A percentile compares a stretch with the other conserved stretches of the same genome.
Conservation (phyloP, 257 asterid species). For the Capsicum rhomboideum region DNA sequence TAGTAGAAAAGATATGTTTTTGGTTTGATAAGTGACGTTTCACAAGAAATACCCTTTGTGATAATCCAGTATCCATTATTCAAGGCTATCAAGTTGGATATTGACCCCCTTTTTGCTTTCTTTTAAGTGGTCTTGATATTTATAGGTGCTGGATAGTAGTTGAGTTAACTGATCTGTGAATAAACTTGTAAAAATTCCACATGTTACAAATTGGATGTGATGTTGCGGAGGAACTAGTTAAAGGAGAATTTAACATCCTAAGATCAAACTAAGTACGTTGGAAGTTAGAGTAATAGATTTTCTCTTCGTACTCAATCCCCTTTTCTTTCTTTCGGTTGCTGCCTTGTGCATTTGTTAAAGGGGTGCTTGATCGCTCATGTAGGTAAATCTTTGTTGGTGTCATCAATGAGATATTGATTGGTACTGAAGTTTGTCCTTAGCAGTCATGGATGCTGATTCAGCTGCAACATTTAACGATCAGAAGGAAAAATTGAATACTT, state of each 20-base stretch:
- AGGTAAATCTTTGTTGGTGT: not conserved
- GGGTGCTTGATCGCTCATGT: not conserved
- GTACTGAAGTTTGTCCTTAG: not conserved
- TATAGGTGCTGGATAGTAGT: not conserved
- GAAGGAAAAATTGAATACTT: conserved; percentile 30
- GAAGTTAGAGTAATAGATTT: not conserved
- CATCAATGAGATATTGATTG: conserved; percentile 4
- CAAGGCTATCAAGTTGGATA: not conserved
- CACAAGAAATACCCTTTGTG: not conserved
- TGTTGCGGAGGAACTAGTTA: not conserved
- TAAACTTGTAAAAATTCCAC: not conserved
- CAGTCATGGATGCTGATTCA: conserved; percentile 20
- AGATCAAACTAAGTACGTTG: not conserved
- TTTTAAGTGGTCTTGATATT: not conserved
- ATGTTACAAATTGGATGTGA: not conserved
- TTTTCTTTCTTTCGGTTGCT: not conserved
- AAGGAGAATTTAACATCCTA: not conserved
- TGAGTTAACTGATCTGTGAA: not conserved
- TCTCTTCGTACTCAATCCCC: not conserved
- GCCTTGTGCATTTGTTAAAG: not conserved
- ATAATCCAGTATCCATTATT: not conserved
- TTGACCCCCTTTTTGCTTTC: not conserved
- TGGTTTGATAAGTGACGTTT: not conserved
- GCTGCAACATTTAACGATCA: conserved; percentile 10
- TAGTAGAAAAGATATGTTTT: not conserved